phyloP scores from a whole-genome alignment of 2,329 filamentous ascomycete species.

The Trichoderma afroharzianum region DNA sequence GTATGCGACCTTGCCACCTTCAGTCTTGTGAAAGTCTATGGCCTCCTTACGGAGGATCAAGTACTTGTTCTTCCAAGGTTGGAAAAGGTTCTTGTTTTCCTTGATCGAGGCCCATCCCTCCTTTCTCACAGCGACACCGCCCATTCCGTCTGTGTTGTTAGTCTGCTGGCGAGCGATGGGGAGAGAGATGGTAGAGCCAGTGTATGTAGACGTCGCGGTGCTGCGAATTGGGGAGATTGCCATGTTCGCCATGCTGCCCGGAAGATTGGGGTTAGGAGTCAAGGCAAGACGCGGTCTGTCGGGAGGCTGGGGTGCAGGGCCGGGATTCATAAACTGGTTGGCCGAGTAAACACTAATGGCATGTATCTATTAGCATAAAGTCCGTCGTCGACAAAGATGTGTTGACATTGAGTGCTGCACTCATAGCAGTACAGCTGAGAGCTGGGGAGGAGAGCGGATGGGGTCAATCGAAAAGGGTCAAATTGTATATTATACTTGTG shows the following conservation, averaged over 20 bases:
- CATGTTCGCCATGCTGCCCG: constrained; percentile 76
- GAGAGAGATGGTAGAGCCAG: constrained; percentile 68
- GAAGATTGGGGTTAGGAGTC: constrained; percentile 70
- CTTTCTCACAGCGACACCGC: constrained; percentile 71
- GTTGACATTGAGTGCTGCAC: neutral
- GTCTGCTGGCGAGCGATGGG: constrained; percentile 63
- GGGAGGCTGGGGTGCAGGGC: constrained; percentile 87
- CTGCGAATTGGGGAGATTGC: constrained; percentile 68
- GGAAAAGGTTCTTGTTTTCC: constrained; percentile 83
- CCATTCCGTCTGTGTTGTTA: constrained; percentile 59
- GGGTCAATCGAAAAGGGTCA: constrained; percentile 8
- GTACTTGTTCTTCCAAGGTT: constrained; percentile 85
- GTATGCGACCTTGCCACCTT: constrained; percentile 82
- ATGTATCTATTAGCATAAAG: constrained; percentile 16
- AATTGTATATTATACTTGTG: constrained; percentile 15
- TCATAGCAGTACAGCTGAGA: neutral
- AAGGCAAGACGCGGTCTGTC: constrained; percentile 79
- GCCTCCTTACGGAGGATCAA: constrained; percentile 89
- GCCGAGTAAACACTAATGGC: constrained; percentile 51
- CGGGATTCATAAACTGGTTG: constrained; percentile 90
- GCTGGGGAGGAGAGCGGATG: neutral
- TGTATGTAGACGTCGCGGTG: constrained; percentile 63
- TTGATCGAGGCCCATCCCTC: constrained; percentile 83
- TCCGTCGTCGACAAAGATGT: neutral
- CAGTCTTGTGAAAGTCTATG: constrained; percentile 90